phyloP scores from a whole-genome alignment of 2,329 filamentous ascomycete species.

The Purpureocillium lavendulum region DNA sequence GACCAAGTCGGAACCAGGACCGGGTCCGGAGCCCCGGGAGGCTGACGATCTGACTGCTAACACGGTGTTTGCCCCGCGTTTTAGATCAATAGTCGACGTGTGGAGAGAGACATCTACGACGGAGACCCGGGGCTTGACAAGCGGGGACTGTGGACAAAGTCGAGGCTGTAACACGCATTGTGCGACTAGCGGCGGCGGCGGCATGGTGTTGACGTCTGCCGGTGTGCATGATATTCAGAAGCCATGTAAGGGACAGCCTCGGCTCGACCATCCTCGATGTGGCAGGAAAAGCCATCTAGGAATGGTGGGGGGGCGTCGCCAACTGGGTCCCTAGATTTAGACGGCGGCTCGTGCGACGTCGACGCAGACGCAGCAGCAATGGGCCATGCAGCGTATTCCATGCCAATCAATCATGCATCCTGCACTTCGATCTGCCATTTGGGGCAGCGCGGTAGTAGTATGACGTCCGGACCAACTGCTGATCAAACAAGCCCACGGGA shows the following conservation, averaged over 20 bases:
- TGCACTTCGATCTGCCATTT: neutral
- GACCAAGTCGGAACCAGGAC: neutral
- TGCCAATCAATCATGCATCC: neutral
- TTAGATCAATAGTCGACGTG: conserved; percentile 70
- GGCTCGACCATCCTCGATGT: no score
- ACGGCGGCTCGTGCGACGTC: no score
- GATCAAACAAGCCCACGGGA: neutral
- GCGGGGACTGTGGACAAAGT: conserved; percentile 40
- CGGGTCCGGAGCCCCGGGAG: neutral
- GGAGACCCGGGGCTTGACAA: conserved; percentile 60
- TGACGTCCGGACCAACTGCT: no score
- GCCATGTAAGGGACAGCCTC: neutral
- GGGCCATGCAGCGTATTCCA: no score
- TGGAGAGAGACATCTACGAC: conserved; percentile 83
- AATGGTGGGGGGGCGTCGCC: no score
- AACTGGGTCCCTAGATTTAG: no score
- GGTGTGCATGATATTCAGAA: neutral
- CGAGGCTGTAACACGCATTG: conserved; percentile 33
- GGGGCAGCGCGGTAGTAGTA: no score
- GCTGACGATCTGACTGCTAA: conserved; percentile 6
- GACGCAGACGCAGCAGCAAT: no score
- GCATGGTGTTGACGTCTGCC: neutral
- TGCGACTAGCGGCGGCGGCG: neutral
- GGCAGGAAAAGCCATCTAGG: no score
- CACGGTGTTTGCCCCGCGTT: conserved; percentile 6